phyloP scores from a whole-genome alignment of 208 protist species.

The Sergeia podlipaevii region DNA sequence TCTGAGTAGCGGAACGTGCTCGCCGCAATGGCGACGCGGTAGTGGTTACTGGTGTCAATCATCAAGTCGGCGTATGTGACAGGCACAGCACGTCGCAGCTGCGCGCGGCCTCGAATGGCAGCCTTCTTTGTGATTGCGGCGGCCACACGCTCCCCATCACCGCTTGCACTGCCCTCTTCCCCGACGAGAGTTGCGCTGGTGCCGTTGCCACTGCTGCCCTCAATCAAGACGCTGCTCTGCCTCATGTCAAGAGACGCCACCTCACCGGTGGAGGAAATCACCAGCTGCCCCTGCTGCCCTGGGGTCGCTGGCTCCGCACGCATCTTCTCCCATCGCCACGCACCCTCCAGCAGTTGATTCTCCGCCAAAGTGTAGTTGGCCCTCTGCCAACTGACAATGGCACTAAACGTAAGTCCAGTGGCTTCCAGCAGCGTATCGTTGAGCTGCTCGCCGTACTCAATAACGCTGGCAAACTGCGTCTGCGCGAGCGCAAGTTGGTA shows the following conservation, averaged over 20 bases:
- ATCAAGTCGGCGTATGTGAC: conserved; percentile 44
- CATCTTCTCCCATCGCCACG: conserved; percentile 48
- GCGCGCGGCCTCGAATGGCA: background rate
- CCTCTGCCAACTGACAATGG: conserved; percentile 72
- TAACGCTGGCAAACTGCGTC: conserved; percentile 53
- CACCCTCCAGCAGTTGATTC: conserved; percentile 39
- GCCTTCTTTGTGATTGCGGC: background rate
- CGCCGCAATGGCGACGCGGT: conserved; percentile 62
- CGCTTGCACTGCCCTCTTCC: background rate
- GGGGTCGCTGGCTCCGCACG: conserved; percentile 5
- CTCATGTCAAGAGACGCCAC: background rate
- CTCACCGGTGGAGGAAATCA: background rate
- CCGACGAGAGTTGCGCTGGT: too few relatives aligned
- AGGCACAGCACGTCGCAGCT: conserved; percentile 28
- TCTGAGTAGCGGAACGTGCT: conserved; percentile 86
- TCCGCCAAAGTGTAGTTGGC: conserved; percentile 76
- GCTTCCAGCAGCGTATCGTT: conserved; percentile 53
- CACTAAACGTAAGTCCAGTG: conserved; percentile 61
- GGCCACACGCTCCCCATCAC: background rate
- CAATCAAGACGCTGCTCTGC: too few relatives aligned
- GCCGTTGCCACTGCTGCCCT: background rate
- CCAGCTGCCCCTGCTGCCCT: background rate
- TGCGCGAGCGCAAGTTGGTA: conserved; percentile 71
- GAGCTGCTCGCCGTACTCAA: conserved; percentile 30
- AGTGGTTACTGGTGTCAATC: conserved; percentile 45